These are phyloP conservation scores for Rutidosis leptorrhynchoides DNA, from an alignment of 129 eudicot genomes.

Conservation along the genomic window DNA sequence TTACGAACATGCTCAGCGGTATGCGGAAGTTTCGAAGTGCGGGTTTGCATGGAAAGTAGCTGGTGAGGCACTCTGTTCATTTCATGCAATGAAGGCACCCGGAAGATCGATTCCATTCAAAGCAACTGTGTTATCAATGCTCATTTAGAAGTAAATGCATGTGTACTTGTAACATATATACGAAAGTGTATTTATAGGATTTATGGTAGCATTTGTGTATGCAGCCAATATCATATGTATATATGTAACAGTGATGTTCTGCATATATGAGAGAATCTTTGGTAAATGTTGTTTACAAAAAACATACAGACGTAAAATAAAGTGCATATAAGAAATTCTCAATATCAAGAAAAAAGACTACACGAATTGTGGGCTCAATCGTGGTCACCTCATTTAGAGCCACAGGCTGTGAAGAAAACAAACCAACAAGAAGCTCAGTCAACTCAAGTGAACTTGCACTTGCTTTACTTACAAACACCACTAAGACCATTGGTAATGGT, in stretches of 20 bases:
- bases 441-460: slow-evolving; percentile 95
- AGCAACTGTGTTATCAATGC: slow-evolving; percentile 25
- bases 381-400: slow-evolving; percentile 53
- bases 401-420: slow-evolving; percentile 67
- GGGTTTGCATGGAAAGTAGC: slow-evolving; percentile 90
- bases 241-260: slow-evolving; percentile 4
- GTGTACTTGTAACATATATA: background rate
- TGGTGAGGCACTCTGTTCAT: slow-evolving; percentile 56
- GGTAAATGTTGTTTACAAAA: background rate
- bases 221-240: slow-evolving; percentile 21
- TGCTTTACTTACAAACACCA: too few species aligned
- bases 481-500: too few species aligned
- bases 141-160: slow-evolving; percentile 18
- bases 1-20: slow-evolving; percentile 42
- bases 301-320: too few species aligned
- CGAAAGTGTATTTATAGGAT: background rate
- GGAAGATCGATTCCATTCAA: slow-evolving; percentile 33
- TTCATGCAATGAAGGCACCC: slow-evolving; percentile 24
- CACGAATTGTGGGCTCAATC: slow-evolving; percentile 76
- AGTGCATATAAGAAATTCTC: too few species aligned
- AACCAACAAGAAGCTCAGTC: slow-evolving; percentile 81
- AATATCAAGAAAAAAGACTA: too few species aligned
- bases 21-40: slow-evolving; percentile 35
- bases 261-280: background rate
- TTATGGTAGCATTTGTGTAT: slow-evolving; percentile 9